Conservation (phyloP, 2,329 filamentous ascomycete genomes). For the Endothia cerciana region DNA sequence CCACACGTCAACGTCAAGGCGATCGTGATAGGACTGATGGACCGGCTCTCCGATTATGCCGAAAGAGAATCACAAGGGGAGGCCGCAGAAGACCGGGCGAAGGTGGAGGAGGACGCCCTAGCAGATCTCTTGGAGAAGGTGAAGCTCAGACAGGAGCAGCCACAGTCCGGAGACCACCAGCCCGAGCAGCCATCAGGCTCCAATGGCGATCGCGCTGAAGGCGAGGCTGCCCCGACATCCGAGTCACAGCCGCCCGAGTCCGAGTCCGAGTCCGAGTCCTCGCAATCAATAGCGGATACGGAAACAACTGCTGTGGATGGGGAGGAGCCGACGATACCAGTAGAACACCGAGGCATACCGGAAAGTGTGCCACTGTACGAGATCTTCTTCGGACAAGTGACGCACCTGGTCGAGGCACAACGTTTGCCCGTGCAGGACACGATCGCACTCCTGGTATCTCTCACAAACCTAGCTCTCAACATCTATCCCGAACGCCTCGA, state of each 20-base stretch:
- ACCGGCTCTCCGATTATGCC: slow-evolving; percentile 92
- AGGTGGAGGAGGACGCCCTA: slow-evolving; percentile 84
- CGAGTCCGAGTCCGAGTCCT: slow-evolving; percentile 36
- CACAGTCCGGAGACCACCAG: slow-evolving; percentile 34
- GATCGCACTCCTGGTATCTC: slow-evolving; percentile 89
- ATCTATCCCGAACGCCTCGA: slow-evolving; percentile 92
- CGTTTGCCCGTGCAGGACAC: slow-evolving; percentile 92
- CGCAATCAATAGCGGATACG: slow-evolving; percentile 50
- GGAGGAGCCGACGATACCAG: slow-evolving; percentile 37
- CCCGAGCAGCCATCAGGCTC: slow-evolving; percentile 36
- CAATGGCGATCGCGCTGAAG: slow-evolving; percentile 41
- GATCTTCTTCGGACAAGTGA: slow-evolving; percentile 95
- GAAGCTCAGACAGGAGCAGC: slow-evolving; percentile 64
- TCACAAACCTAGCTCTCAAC: slow-evolving; percentile 90
- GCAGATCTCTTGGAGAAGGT: slow-evolving; percentile 77
- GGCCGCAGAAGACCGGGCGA: slow-evolving; percentile 70
- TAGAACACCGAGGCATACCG: slow-evolving; percentile 60
- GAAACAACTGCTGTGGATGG: slow-evolving; percentile 54
- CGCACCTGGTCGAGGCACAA: slow-evolving; percentile 89
- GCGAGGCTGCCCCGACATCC: slow-evolving; percentile 41
- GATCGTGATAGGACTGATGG: slow-evolving; percentile 98
- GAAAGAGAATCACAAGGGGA: slow-evolving; percentile 80
- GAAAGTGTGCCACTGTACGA: slow-evolving; percentile 89
- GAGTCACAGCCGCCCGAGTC: slow-evolving; percentile 38
- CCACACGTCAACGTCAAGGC: slow-evolving; percentile 97